Evolutionary conservation across 1,139 yeast genomes (phyloP).

Genomic region (Pichia sp.): DNA sequence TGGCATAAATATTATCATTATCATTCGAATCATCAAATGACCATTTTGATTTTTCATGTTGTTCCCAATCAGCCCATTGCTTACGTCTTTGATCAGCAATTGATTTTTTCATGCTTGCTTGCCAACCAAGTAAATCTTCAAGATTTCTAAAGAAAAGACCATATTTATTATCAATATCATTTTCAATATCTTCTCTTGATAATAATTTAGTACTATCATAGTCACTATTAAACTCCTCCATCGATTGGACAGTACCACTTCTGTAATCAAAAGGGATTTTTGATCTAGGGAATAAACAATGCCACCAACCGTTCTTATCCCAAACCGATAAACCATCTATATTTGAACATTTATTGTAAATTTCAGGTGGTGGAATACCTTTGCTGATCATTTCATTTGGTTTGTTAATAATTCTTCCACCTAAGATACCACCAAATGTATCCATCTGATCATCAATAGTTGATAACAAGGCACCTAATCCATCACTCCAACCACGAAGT

Average conservation of each 20-base stretch:
- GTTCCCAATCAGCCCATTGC: conserved; percentile 22
- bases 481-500: conserved; percentile 14
- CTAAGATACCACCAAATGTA: conserved; percentile 6
- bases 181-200: conserved; percentile 39
- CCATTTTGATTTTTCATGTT: conserved; percentile 28
- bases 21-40: conserved; percentile 13
- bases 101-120: conserved; percentile 42
- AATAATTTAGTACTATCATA: background rate
- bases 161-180: conserved; percentile 32
- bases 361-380: conserved; percentile 56
- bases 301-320: conserved; percentile 80
- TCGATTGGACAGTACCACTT: background rate
- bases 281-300: conserved; percentile 70
- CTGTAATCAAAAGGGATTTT: conserved; percentile 29
- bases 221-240: too few relatives aligned
- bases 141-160: conserved; percentile 55
- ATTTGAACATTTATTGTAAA: conserved; percentile 57
- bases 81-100: conserved; percentile 20
- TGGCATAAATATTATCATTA: conserved; percentile 27
- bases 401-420: conserved; percentile 10
- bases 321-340: conserved; percentile 66
- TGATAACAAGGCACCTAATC: conserved; percentile 6
- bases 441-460: conserved; percentile 1
- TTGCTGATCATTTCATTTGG: conserved; percentile 46
- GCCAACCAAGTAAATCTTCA: conserved; percentile 65